These are phyloP conservation scores for Crepidotus variabilis DNA, from an alignment of 768 basidiomycete species.

Conservation along the genomic window DNA sequence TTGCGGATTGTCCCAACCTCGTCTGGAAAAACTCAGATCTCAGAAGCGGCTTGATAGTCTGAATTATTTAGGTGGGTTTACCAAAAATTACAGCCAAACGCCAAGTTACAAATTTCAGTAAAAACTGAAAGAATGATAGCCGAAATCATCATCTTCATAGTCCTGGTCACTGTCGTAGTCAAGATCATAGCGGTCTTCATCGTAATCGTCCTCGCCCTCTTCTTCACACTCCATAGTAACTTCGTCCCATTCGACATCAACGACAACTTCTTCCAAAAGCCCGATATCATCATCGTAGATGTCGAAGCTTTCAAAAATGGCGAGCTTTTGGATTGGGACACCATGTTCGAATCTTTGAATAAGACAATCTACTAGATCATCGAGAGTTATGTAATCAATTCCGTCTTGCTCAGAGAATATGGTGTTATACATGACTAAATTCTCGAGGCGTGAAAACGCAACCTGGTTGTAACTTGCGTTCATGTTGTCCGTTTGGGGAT, in stretches of 20 bases:
- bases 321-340: slow-evolving; percentile 23
- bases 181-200: too few relatives aligned
- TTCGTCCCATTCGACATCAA: slow-evolving; percentile 30
- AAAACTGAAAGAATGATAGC: too few relatives aligned
- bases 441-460: not conserved
- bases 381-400: not conserved
- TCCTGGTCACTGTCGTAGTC: too few relatives aligned
- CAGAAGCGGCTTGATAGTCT: too few relatives aligned
- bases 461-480: not conserved
- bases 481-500: not conserved
- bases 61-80: too few relatives aligned
- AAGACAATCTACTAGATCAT: slow-evolving; percentile 17
- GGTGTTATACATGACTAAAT: not conserved
- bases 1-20: too few relatives aligned
- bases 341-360: slow-evolving; percentile 27
- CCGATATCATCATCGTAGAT: slow-evolving; percentile 19
- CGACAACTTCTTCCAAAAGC: slow-evolving; percentile 21
- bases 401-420: not conserved
- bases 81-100: too few relatives aligned
- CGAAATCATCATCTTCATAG: too few relatives aligned
- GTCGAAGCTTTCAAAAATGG: slow-evolving; percentile 22
- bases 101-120: too few relatives aligned
- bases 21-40: too few relatives aligned
- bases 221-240: too few relatives aligned
- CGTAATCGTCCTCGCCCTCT: too few relatives aligned